Conservation (phyloP, 2,329 filamentous ascomycete genomes). For the Cadophora gregata region DNA sequence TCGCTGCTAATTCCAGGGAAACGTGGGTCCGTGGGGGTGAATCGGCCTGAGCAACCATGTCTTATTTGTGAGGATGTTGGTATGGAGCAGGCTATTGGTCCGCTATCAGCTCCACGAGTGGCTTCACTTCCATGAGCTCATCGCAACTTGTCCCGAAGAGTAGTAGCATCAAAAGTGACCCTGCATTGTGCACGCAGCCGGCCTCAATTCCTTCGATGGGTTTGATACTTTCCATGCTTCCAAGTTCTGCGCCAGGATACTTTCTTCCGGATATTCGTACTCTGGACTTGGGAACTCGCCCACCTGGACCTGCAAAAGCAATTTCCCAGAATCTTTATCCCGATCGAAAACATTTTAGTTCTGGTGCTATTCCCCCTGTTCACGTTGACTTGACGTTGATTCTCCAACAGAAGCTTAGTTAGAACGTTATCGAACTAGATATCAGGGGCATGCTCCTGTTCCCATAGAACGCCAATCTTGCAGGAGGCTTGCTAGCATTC, state of each 20-base stretch:
- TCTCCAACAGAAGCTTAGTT: background rate
- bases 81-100: slow-evolving; percentile 1
- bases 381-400: background rate
- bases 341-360: background rate
- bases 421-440: background rate
- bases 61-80: background rate
- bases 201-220: background rate
- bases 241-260: background rate
- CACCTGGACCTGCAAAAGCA: background rate
- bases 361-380: background rate
- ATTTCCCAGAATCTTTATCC: background rate
- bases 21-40: background rate
- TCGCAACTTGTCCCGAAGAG: background rate
- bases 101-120: background rate
- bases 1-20: background rate
- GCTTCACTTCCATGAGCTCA: background rate
- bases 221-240: background rate
- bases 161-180: background rate
- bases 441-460: background rate
- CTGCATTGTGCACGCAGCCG: background rate
- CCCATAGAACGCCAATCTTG: slow-evolving; percentile 2
- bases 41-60: background rate
- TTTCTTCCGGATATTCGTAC: background rate
- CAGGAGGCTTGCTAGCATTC: background rate
- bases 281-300: background rate